Evolutionary conservation across 768 basidiomycete genomes (phyloP), one percentile per base, ranked within the genome.

Genomic region (Saitozyma podzolica): DNA sequence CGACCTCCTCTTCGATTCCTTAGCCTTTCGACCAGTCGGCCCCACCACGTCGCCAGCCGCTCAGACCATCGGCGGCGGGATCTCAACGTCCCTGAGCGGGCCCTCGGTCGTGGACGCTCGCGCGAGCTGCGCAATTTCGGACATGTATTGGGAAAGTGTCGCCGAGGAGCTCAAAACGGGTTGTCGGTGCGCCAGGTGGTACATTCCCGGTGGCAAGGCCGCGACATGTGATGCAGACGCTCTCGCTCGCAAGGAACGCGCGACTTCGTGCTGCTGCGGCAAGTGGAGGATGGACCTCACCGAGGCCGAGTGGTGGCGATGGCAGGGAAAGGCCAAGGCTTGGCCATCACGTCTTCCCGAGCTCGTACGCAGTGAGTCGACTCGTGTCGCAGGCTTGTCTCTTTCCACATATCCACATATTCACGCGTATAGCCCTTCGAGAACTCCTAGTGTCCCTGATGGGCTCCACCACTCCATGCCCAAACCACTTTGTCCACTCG

Each of bases 141-240:
- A 92, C 66, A 86, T 84, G 62, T 97, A 95, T 75, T 97, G 93
- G 93, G 82, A 82, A 48, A 88, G 92, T 49, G 83, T 97, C 57
- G 82, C 84, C 41, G 85, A 85, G 55, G 93, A 97, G 81, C 82
- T 93, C 20, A 85, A 88, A 73, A 81, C 81, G 0, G 90, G 89
- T 0, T 96, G 93, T 80, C 19, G 80, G 73, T 73, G 81, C 83
- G 61, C 65, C 4, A 40, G 72, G 41, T 76, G 74, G 74, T 56
- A 55, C 16, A 56, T 67, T 13, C 60, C 58, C 29, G 29, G 29
- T 2, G 29, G 29, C 14, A 45, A 56, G 3, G 60, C 49, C 13
- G 14, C 17, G 45, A 9, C 8, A 9, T 14, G 53, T 19, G 60
- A 45, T 17, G 60, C 39, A 14, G 29, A 45, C 19, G 45, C 40